Conservation (phyloP, 2,329 filamentous ascomycete genomes). For the Aureobasidium melanogenum region DNA sequence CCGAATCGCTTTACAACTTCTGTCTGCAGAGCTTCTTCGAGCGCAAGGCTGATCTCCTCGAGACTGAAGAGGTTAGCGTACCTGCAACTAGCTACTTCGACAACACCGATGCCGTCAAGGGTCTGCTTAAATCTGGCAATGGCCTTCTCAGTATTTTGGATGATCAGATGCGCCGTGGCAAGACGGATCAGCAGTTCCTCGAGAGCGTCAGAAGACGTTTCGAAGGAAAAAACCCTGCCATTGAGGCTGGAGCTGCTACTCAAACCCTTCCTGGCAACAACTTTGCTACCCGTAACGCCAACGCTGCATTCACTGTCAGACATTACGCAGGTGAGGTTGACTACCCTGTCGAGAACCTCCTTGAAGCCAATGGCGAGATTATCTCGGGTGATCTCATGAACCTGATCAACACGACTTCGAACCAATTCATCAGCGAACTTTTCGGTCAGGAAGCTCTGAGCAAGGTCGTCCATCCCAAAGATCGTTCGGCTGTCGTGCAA, state of each 20-base stretch:
- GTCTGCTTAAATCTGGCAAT: conserved; percentile 84
- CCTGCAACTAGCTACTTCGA: conserved; percentile 95
- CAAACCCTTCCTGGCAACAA: conserved; percentile 78
- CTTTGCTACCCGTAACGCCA: conserved; percentile 72
- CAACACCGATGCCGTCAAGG: conserved; percentile 89
- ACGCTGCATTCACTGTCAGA: conserved; percentile 78
- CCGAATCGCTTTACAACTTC: conserved; percentile 85
- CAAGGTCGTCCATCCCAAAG: conserved; percentile 86
- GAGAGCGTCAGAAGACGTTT: conserved; percentile 90
- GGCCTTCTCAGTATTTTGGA: conserved; percentile 90
- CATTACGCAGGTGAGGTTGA: conserved; percentile 97
- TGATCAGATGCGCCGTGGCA: conserved; percentile 84
- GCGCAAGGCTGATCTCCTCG: conserved; percentile 82
- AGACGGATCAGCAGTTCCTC: conserved; percentile 80
- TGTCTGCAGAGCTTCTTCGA: conserved; percentile 95
- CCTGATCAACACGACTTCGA: conserved; percentile 79
- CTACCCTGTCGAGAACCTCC: conserved; percentile 74
- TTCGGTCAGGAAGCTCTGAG: conserved; percentile 95
- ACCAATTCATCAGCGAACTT: conserved; percentile 76
- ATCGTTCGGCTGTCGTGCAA: conserved; percentile 85
- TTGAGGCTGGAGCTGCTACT: conserved; percentile 66
- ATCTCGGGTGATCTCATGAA: conserved; percentile 95
- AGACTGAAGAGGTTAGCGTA: conserved; percentile 86
- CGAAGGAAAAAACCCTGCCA: conserved; percentile 86
- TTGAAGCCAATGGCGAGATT: conserved; percentile 93